A percentile compares a stretch with the other conserved stretches of the same genome.
Conservation (phyloP, 2,329 filamentous ascomycete genomes). For the Fusarium duplospermum region DNA sequence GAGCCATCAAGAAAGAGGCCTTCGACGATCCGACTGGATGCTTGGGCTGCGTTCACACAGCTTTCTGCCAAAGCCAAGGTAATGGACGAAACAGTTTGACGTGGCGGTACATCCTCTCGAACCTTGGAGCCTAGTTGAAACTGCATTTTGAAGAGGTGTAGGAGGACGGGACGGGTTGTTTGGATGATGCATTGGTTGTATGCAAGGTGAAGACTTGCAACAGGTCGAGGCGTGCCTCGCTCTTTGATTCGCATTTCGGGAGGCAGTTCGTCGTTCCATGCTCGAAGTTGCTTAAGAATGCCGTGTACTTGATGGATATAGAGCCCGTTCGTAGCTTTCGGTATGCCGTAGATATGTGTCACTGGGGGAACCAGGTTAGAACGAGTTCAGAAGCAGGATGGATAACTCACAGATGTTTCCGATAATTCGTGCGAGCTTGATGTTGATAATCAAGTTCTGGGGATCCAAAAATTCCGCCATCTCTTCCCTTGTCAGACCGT, state of each 20-base stretch:
- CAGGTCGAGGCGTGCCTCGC: constrained; percentile 38
- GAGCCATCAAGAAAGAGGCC: constrained; percentile 35
- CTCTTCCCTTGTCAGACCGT: constrained; percentile 43
- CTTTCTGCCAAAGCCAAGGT: constrained; percentile 48
- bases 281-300: constrained; percentile 44
- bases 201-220: constrained; percentile 45
- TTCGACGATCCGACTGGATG: constrained; percentile 44
- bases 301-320: constrained; percentile 46
- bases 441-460: constrained; percentile 43
- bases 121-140: constrained; percentile 35
- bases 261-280: constrained; percentile 44
- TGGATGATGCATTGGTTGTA: constrained; percentile 52
- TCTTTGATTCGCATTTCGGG: constrained; percentile 41
- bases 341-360: constrained; percentile 46
- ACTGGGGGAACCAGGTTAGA: constrained; percentile 1
- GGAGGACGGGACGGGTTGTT: constrained; percentile 46
- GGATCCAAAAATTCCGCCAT: constrained; percentile 47
- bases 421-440: constrained; percentile 46
- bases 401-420: constrained; percentile 39
- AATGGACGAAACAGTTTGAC: constrained; percentile 46
- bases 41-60: constrained; percentile 47
- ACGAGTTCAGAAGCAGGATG: rapidly evolving
- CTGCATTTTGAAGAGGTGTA: constrained; percentile 48
- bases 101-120: constrained; percentile 1
- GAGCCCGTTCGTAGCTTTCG: constrained; percentile 43